phyloP scores from a whole-genome alignment of 805 yeast genomes.

The Candida xyloterini region DNA sequence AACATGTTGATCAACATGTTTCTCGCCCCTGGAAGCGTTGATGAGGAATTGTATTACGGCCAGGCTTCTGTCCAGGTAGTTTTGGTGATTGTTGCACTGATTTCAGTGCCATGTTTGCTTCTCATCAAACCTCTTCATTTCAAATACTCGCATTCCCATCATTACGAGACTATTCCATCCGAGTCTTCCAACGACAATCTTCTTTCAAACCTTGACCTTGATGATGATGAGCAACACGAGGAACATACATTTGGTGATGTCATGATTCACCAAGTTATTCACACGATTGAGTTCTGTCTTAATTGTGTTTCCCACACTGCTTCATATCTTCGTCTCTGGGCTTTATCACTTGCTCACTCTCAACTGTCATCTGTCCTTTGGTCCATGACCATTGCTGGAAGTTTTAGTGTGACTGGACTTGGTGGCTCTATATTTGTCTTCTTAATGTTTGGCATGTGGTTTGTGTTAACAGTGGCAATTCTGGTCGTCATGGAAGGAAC shows the following conservation, averaged over 20 bases:
- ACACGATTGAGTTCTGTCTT: constrained; percentile 94
- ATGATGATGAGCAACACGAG: constrained; percentile 51
- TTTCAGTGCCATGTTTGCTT: constrained; percentile 91
- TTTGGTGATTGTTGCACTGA: constrained; percentile 69
- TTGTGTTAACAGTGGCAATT: constrained; percentile 82
- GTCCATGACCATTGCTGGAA: constrained; percentile 87
- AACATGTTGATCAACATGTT: constrained; percentile 97
- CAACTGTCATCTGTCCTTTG: constrained; percentile 93
- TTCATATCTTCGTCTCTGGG: constrained; percentile 95
- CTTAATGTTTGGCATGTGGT: constrained; percentile 90
- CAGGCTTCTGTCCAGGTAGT: constrained; percentile 75
- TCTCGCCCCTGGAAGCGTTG: constrained; percentile 84
- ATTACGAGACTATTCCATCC: constrained; percentile 42
- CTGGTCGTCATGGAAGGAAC: constrained; percentile 98
- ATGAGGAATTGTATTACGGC: constrained; percentile 74
- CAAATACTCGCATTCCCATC: constrained; percentile 48
- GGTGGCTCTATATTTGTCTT: constrained; percentile 74
- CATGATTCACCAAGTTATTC: constrained; percentile 95
- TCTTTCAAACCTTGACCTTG: constrained; percentile 34
- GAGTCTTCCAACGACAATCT: constrained; percentile 32
- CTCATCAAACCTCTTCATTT: constrained; percentile 71
- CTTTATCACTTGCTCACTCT: constrained; percentile 93
- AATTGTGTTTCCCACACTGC: constrained; percentile 99
- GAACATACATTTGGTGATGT: constrained; percentile 84
- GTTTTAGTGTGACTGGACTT: constrained; percentile 64